These are phyloP conservation scores for Xerocomus amazonicus DNA, from an alignment of 1,284 basidiomycete species.

Conservation along the genomic window DNA sequence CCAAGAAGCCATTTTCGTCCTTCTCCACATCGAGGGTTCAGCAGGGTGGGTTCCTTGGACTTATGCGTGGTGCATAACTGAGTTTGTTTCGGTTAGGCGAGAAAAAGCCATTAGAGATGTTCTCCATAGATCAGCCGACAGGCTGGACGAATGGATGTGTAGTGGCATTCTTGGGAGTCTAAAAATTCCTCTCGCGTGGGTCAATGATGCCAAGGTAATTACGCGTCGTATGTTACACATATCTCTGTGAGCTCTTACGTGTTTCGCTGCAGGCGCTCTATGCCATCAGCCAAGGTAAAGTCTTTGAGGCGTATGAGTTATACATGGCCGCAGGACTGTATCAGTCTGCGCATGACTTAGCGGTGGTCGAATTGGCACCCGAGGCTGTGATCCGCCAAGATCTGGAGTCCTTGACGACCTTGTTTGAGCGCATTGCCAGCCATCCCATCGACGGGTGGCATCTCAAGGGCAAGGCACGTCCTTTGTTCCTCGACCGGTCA, in stretches of 20 bases:
- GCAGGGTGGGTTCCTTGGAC: conserved; percentile 53
- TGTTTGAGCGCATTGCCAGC: conserved; percentile 70
- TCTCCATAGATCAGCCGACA: conserved; percentile 69
- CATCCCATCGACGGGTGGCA: conserved; percentile 72
- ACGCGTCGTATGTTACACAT: not conserved
- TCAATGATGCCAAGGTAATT: conserved; percentile 80
- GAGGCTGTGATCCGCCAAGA: conserved; percentile 87
- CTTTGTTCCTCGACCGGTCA: conserved; percentile 3
- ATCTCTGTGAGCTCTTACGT: conserved; percentile 8
- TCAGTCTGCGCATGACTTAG: conserved; percentile 78
- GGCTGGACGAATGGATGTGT: conserved; percentile 66
- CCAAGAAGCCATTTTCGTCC: conserved; percentile 85
- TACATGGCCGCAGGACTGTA: conserved; percentile 71
- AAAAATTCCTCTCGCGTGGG: conserved; percentile 81
- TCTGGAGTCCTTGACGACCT: conserved; percentile 62
- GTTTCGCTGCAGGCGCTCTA: conserved; percentile 53
- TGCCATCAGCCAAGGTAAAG: conserved; percentile 58
- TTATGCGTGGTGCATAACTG: conserved; percentile 3
- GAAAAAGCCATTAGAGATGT: conserved; percentile 80
- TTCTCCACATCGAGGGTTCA: conserved; percentile 83
- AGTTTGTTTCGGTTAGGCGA: conserved; percentile 46
- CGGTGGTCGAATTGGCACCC: conserved; percentile 80
- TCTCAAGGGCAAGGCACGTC: conserved; percentile 70
- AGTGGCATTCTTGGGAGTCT: conserved; percentile 75
- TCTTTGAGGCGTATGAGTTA: conserved; percentile 77